Evolutionary conservation across 208 protist genomes (phyloP), one percentile per base, ranked within the genome.

Genomic region (Leishmania guyanensis): DNA sequence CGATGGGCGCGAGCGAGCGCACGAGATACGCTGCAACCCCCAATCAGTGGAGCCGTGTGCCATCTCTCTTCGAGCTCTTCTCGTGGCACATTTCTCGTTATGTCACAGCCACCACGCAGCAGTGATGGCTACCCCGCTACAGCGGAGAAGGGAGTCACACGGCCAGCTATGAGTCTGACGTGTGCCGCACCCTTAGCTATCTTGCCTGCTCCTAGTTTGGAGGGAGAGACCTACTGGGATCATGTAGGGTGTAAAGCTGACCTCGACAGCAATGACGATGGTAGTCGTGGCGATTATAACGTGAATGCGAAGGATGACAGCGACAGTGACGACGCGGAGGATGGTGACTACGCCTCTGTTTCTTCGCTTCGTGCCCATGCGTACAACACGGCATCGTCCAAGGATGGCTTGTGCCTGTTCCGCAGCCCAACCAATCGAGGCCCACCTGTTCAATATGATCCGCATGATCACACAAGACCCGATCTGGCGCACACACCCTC

Each of bases 401-500:
- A 22, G 66, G 46, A 56, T 39, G 39, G 48, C 22, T 20, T 20
- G 39, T 22, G 1, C 48, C n/a, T 12, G 26, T 10, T 26, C 46
- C 0, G 70, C 26, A 58, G 48, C n/a, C 8, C 3, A 20, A 14
- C 12, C 10, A 6, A 39, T 17, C 26, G 10, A 29, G 16, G 48
- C 10, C n/a, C 26, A 26, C 75, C 53, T 36, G 58, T 81, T 17
- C 77, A 48, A 3, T 78, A 81, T 73, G 83, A 83, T n/a, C 22
- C 64, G 14, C 46, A 80, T 12, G 83, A 86, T 46, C 74, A 69
- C 62, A 86, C 83, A 4, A 33, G 33, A 12, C 5, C 26, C 0
- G 33, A 50, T 9, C 14, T 20, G 66, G 9, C 20, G 36, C 66
- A 50, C 1, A 5, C 39, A 20, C 26, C 9, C 22, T 39, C 68